Percentiles rank a stretch among this genome's conserved stretches.
These are phyloP conservation scores for Podospora sp. DNA, from an alignment of 495 filamentous ascomycete genomes.

Conservation along the genomic window DNA sequence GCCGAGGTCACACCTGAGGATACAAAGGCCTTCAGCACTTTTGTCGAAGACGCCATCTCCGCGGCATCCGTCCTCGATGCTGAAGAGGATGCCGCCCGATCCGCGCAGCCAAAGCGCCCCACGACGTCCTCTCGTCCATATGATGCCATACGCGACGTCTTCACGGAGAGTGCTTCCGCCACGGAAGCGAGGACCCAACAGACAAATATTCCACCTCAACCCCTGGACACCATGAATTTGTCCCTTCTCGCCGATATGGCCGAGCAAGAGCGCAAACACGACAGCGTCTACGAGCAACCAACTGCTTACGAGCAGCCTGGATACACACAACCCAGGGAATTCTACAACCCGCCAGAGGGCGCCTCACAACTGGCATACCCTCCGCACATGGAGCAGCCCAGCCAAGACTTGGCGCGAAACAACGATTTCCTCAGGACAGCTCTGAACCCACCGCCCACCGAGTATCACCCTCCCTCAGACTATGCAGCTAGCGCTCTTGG, in stretches of 20 bases:
- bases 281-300: background rate
- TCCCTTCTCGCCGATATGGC: background rate
- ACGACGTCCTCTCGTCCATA: slow-evolving; percentile 43
- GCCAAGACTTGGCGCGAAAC: slow-evolving; percentile 23
- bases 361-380: slow-evolving; percentile 8
- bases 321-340: slow-evolving; percentile 3
- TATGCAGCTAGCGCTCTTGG: background rate
- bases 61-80: slow-evolving; percentile 30
- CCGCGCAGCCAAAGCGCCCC: slow-evolving; percentile 24
- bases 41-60: slow-evolving; percentile 27
- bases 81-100: slow-evolving; percentile 27
- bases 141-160: slow-evolving; percentile 52
- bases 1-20: slow-evolving; percentile 7
- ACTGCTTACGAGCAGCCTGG: background rate
- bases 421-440: slow-evolving; percentile 48
- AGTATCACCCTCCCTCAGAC: slow-evolving; percentile 10
- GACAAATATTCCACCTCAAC: slow-evolving; percentile 35
- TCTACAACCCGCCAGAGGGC: slow-evolving; percentile 10
- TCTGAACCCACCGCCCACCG: slow-evolving; percentile 38
- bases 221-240: slow-evolving; percentile 28
- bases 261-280: background rate
- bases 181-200: slow-evolving; percentile 16
- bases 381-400: slow-evolving; percentile 11
- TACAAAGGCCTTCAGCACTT: slow-evolving; percentile 20
- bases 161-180: slow-evolving; percentile 37